Evolutionary conservation across 371 early-diverging fungal genomes (phyloP).

Genomic region (Nematocida sp.): DNA sequence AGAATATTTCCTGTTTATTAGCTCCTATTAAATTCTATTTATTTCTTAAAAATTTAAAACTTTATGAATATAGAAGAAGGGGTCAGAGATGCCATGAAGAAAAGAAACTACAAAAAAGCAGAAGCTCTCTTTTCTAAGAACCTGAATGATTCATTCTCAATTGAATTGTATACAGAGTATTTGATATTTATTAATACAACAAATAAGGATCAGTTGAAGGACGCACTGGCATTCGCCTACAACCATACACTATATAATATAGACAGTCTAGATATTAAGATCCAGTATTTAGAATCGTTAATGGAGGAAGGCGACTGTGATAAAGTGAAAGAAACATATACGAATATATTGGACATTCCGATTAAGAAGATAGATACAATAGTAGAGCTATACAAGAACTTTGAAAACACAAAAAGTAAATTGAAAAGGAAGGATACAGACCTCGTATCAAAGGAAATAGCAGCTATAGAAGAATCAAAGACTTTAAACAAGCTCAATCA

Average conservation of each 20-base stretch:
- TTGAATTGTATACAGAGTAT: conserved; percentile 59
- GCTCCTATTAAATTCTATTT: neutral
- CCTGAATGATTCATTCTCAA: conserved; percentile 54
- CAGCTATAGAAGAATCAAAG: conserved; percentile 32
- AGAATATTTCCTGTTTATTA: too few relatives aligned
- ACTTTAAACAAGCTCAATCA: conserved; percentile 11
- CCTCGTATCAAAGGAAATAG: conserved; percentile 51
- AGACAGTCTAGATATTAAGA: conserved; percentile 52
- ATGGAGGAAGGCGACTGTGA: conserved; percentile 58
- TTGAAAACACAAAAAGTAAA: conserved; percentile 55
- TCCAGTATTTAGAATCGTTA: conserved; percentile 54
- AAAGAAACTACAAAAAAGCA: conserved; percentile 53
- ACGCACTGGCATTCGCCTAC: conserved; percentile 57
- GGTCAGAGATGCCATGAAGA: conserved; percentile 11
- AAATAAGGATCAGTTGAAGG: conserved; percentile 51
- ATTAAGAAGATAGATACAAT: conserved; percentile 49
- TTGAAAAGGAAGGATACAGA: conserved; percentile 45
- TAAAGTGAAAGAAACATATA: conserved; percentile 57
- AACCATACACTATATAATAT: conserved; percentile 55
- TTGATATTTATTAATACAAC: conserved; percentile 51
- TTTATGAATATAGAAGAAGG: conserved; percentile 17
- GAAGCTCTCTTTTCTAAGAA: conserved; percentile 61
- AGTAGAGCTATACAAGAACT: conserved; percentile 62
- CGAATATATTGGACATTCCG: conserved; percentile 56
- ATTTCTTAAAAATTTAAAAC: conserved; percentile 7